phyloP scores from a whole-genome alignment of 352 stramenopile species.

The Pythium oligandrum region DNA sequence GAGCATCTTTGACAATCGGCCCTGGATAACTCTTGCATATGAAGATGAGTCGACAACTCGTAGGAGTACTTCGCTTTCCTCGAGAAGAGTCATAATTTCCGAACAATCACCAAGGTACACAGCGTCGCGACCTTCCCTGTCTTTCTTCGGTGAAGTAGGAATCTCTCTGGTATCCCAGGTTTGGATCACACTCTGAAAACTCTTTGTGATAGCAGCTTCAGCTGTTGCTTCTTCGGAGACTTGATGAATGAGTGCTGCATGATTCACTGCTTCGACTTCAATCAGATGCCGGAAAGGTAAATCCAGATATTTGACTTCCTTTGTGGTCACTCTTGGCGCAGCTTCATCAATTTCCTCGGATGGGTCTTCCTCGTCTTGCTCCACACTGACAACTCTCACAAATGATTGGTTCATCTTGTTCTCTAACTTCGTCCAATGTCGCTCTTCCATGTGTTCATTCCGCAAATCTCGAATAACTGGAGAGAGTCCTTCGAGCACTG shows the following conservation, averaged over 20 bases:
- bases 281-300: conserved; percentile 50
- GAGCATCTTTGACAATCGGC: conserved; percentile 38
- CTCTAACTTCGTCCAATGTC: conserved; percentile 72
- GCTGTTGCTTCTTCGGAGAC: conserved; percentile 66
- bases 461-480: conserved; percentile 58
- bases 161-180: conserved; percentile 66
- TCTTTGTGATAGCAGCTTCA: conserved; percentile 55
- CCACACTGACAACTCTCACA: neutral
- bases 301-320: conserved; percentile 28
- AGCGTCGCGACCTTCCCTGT: conserved; percentile 54
- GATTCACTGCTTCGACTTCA: conserved; percentile 31
- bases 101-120: conserved; percentile 49
- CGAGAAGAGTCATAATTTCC: conserved; percentile 49
- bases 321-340: neutral
- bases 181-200: conserved; percentile 44
- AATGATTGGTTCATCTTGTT: conserved; percentile 60
- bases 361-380: neutral
- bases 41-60: conserved; percentile 69
- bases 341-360: conserved; percentile 3
- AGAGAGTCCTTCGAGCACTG: conserved; percentile 35
- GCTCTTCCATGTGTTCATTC: conserved; percentile 48
- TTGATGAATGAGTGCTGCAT: conserved; percentile 45
- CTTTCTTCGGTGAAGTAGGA: conserved; percentile 34
- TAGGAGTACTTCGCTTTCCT: conserved; percentile 71
- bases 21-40: conserved; percentile 53